A percentile compares a stretch with the other conserved stretches of the same genome.
phyloP scores from a whole-genome alignment of 208 protist species.

The Vickermania ingenoplastis region DNA sequence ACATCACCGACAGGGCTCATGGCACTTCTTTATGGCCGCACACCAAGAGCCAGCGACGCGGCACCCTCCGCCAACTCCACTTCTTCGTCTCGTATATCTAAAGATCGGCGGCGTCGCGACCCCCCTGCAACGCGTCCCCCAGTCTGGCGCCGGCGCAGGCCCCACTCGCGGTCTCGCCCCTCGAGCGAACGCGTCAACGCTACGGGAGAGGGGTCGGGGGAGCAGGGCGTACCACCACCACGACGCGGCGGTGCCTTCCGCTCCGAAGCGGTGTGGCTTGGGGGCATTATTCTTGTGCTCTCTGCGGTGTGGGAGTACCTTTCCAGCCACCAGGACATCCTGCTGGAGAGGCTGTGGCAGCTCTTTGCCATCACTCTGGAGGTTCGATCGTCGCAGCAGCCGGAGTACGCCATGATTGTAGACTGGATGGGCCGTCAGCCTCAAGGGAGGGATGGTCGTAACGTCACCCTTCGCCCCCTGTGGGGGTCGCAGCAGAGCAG shows the following conservation, averaged over 20 bases:
- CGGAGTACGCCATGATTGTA: slow-evolving; percentile 82
- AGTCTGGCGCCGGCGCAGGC: no score
- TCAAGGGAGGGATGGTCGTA: slow-evolving; percentile 35
- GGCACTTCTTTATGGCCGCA: slow-evolving; percentile 48
- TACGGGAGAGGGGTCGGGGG: no score
- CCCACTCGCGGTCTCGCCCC: no score
- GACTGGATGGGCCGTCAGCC: slow-evolving; percentile 84
- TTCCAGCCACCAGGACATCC: slow-evolving; percentile 27
- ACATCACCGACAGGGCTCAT: slow-evolving; percentile 56
- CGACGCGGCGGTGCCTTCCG: slow-evolving; percentile 11
- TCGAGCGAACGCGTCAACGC: no score
- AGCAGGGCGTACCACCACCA: no score
- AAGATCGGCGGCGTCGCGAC: no score
- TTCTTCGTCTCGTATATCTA: background rate
- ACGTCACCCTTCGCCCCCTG: slow-evolving; percentile 63
- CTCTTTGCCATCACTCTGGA: slow-evolving; percentile 64
- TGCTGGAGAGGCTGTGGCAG: slow-evolving; percentile 37
- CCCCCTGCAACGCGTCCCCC: no score
- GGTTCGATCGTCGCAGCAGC: slow-evolving; percentile 72
- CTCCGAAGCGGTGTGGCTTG: slow-evolving; percentile 39
- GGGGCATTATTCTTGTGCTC: slow-evolving; percentile 45
- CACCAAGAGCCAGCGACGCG: no score
- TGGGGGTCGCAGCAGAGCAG: slow-evolving; percentile 14
- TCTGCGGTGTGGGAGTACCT: slow-evolving; percentile 68
- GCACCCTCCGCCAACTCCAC: no score